A percentile compares a stretch with the other conserved stretches of the same genome.
Conservation (phyloP, 208 protist genomes). For the Leishmania amazonensis region DNA sequence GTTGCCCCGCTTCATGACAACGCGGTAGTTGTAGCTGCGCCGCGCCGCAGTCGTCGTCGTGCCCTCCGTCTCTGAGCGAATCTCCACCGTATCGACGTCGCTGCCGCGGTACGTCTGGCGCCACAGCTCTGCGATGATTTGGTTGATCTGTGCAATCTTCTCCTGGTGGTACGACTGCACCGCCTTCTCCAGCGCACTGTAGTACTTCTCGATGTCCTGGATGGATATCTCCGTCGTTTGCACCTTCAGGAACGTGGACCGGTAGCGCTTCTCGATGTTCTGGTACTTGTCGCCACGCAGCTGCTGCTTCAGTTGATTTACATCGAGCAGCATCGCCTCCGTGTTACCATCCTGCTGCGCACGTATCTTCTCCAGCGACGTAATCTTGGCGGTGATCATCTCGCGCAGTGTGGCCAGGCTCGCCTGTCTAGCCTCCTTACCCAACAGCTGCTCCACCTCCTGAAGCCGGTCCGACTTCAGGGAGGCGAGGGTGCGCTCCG, state of each 20-base stretch:
- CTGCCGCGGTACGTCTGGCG: constrained; percentile 96
- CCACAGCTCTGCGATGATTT: constrained; percentile 98
- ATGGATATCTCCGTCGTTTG: constrained; percentile 88
- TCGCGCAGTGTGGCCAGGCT: constrained; percentile 65
- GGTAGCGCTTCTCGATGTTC: constrained; percentile 87
- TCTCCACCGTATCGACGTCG: constrained; percentile 98
- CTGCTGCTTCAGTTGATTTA: constrained; percentile 56
- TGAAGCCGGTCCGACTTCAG: constrained; percentile 48
- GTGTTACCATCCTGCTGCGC: constrained; percentile 80
- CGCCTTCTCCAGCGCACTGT: constrained; percentile 92
- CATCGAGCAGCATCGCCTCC: constrained; percentile 79
- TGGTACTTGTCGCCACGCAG: constrained; percentile 79
- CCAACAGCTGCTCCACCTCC: constrained; percentile 55
- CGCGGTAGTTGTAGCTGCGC: constrained; percentile 91
- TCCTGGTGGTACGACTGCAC: constrained; percentile 98
- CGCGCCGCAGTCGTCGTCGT: constrained; percentile 59
- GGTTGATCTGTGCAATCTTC: constrained; percentile 99
- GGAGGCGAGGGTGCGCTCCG: constrained; percentile 33
- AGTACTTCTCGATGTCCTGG: constrained; percentile 92
- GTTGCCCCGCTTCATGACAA: constrained; percentile 96
- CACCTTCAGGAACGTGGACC: constrained; percentile 88
- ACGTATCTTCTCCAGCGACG: constrained; percentile 57
- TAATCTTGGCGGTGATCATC: constrained; percentile 65
- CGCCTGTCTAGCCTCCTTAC: constrained; percentile 46
- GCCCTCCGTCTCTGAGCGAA: constrained; percentile 92